Evolutionary conservation across 2,329 filamentous ascomycete species (phyloP).

Genomic region (Colletotrichum endophyticum): DNA sequence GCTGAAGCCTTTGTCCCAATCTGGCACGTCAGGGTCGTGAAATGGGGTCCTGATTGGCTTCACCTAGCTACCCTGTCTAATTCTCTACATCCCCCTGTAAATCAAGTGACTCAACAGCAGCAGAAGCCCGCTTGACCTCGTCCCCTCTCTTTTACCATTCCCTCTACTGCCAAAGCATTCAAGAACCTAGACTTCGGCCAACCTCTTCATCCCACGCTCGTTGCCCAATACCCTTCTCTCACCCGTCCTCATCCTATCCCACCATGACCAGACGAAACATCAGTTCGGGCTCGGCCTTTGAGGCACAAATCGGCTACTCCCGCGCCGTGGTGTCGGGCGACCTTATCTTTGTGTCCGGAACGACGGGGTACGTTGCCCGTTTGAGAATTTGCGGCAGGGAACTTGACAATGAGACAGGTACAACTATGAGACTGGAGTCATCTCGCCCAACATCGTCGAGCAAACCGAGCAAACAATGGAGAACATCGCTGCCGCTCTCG

Average conservation of each 20-base stretch:
- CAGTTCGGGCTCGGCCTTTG: constrained; percentile 56
- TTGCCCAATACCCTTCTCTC: not conserved
- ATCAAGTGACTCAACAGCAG: not conserved
- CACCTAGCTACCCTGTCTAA: not conserved
- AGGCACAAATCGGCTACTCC: constrained; percentile 59
- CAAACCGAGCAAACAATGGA: constrained; percentile 55
- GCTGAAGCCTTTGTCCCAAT: not conserved
- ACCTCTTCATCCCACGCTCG: not conserved
- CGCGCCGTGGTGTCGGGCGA: constrained; percentile 56
- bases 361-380: constrained; percentile 50
- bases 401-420: constrained; percentile 39
- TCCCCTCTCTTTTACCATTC: not conserved
- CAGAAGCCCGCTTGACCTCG: not conserved
- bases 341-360: constrained; percentile 59
- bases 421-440: constrained; percentile 51
- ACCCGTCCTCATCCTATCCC: not conserved
- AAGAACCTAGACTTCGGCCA: not conserved
- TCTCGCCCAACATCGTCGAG: constrained; percentile 48
- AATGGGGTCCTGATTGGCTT: not conserved
- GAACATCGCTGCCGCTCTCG: constrained; percentile 52
- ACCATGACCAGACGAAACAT: constrained; percentile 45
- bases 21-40: not conserved
- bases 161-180: not conserved
- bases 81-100: not conserved
- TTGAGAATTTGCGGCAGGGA: not conserved